Evolutionary conservation across 1,284 basidiomycete species (phyloP), one percentile per base, ranked within the genome.

Genomic region (Trametes sp.): DNA sequence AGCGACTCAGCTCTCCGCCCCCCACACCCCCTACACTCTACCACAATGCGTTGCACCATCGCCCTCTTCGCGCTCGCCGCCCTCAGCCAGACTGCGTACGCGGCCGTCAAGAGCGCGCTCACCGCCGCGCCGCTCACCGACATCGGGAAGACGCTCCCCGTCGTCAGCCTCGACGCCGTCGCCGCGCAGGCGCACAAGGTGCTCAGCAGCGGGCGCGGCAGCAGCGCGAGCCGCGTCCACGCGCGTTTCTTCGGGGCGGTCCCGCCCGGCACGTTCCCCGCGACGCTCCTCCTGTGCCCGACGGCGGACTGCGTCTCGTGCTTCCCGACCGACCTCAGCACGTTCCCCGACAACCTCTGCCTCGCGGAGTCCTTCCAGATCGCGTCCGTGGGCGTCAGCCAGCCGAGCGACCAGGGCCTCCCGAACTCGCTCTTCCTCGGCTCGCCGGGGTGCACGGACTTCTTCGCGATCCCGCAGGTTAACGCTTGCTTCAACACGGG

Each of bases 401-500:
- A 66, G 52, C 61, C 58, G 29, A 63, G 61, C 58, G 41, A 57
- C 38, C 33, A 55, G 33, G 62, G 58, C 19, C 57, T 63, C 11
- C 55, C 61, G 36, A 61, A 56, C 44, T 59, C 31, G 23, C 38
- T 66, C 16, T 46, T 52, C 38, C 44, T 63, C 21, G 62, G 62
- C 21, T 29, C 45, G 14, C 5, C 44, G 1, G 59, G 59, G 2
- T 66, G 62, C 62, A 8, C n/a, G 38, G n/a, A n/a, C 13, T 61
- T 63, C 54, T 33, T 26, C 21, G 49, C 55, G 56, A 45, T 66
- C 41, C 57, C 65, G n/a, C 7, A 13, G 19, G 59, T 66, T n/a
- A 66, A 66, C 62, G 48, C 42, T 14, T 66, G 65, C 57, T 66
- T 57, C 59, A 63, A 49, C 56, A n/a, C n/a, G n/a, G 26, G 46